Evolutionary conservation across 306 rosid genomes (phyloP).

Genomic region (Vicia faba): DNA sequence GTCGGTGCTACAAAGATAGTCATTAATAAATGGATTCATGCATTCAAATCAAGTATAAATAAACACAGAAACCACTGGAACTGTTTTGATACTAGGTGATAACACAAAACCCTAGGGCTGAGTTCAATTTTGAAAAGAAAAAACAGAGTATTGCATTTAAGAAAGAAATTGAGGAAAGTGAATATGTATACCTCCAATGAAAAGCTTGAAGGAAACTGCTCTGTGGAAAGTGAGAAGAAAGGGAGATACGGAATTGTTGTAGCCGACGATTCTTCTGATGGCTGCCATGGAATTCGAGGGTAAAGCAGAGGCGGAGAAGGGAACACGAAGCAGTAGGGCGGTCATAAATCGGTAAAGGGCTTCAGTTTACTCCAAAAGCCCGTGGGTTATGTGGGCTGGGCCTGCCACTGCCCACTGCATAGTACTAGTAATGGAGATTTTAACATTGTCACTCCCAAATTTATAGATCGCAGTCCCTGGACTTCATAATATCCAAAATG

Average conservation of each 20-base stretch:
- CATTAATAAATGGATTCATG: slow-evolving; percentile 9
- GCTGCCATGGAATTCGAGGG: slow-evolving; percentile 38
- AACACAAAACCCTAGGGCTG: background rate
- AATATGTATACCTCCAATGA: slow-evolving; percentile 44
- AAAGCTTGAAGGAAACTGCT: slow-evolving; percentile 48
- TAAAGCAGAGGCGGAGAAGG: background rate
- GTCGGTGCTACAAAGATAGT: too few species aligned
- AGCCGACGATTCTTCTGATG: slow-evolving; percentile 27
- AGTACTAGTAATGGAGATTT: too few species aligned
- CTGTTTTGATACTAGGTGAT: too few species aligned
- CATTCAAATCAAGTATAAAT: slow-evolving; percentile 10
- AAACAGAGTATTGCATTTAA: background rate
- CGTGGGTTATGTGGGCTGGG: background rate
- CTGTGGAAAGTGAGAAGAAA: slow-evolving; percentile 41
- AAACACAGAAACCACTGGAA: background rate
- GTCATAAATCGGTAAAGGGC: background rate
- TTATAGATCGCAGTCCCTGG: too few species aligned
- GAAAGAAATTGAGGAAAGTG: background rate
- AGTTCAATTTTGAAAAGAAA: too few species aligned
- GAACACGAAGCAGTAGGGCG: background rate
- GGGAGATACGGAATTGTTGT: slow-evolving; percentile 20
- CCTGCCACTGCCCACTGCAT: background rate
- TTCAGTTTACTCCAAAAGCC: background rate
- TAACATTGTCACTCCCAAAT: too few species aligned
- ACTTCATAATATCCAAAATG: too few species aligned